Percentiles rank a stretch among this genome's conserved stretches.
These are phyloP conservation scores for Uncinocarpus reesii DNA, from an alignment of 2,329 filamentous ascomycete genomes.

Conservation along the genomic window DNA sequence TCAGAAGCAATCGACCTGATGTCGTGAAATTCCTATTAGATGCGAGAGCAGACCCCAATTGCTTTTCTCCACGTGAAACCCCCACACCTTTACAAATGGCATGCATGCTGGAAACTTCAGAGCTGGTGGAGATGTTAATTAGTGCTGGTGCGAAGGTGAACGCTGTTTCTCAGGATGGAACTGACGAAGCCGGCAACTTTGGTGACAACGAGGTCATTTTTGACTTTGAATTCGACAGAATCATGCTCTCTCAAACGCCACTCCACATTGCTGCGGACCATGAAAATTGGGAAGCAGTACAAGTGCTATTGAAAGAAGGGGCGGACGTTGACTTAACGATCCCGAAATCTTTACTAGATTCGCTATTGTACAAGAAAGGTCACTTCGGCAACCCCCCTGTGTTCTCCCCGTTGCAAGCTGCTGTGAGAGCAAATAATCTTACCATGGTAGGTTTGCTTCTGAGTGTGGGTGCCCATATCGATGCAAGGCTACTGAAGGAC, in stretches of 20 bases:
- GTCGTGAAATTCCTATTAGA: slow-evolving; percentile 16
- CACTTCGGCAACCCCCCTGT: too few relatives aligned
- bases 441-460: slow-evolving; percentile 19
- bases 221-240: too few relatives aligned
- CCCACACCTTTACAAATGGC: slow-evolving; percentile 3
- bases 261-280: slow-evolving; percentile 19
- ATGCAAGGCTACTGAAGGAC: slow-evolving; percentile 15
- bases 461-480: slow-evolving; percentile 16
- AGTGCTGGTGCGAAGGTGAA: slow-evolving; percentile 5
- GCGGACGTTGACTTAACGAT: slow-evolving; percentile 19
- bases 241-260: slow-evolving; percentile 16
- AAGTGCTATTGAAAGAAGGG: slow-evolving; percentile 20
- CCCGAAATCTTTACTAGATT: slow-evolving; percentile 5
- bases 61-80: slow-evolving; percentile 7
- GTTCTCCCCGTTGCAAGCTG: slow-evolving; percentile 19
- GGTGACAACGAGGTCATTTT: too few relatives aligned
- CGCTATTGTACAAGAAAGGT: too few relatives aligned
- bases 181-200: not conserved
- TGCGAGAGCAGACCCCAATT: slow-evolving; percentile 16
- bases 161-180: not conserved
- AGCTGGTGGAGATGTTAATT: slow-evolving; percentile 9
- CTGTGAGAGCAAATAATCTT: slow-evolving; percentile 15
- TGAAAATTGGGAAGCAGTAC: slow-evolving; percentile 17
- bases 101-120: not conserved
- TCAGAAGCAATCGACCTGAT: slow-evolving; percentile 9